phyloP scores from a whole-genome alignment of 2,329 filamentous ascomycete species.

The Bipolaris bicolor region DNA sequence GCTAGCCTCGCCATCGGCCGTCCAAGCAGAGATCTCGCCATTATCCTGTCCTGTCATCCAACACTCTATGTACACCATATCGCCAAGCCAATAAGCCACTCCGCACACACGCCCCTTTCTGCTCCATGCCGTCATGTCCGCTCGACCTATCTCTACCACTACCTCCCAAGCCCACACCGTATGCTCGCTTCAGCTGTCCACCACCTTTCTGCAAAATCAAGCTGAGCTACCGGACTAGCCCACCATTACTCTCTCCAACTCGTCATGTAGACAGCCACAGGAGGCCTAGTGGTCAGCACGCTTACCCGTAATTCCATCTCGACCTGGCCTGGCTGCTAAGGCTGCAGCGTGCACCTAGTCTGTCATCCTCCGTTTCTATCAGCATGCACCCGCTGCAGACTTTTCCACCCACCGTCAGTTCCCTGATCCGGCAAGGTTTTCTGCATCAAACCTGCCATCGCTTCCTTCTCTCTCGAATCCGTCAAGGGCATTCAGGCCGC shows the following conservation, averaged over 20 bases:
- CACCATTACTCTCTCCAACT: not conserved
- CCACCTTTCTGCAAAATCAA: conserved; percentile 1
- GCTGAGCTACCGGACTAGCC: not conserved
- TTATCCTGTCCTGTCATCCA: conserved; percentile 1
- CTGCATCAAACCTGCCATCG: conserved; percentile 1
- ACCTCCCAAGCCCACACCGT: not conserved
- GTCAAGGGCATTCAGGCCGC: conserved; percentile 1
- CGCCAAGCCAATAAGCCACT: conserved; percentile 31
- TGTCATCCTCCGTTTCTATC: not conserved
- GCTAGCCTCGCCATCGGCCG: conserved; percentile 1
- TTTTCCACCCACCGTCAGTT: not conserved
- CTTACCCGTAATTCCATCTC: not conserved
- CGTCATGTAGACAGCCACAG: not conserved
- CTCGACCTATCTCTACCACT: conserved; percentile 9
- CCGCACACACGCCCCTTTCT: conserved; percentile 18
- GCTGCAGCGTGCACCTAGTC: no score
- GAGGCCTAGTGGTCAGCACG: not conserved
- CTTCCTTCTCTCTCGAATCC: not conserved
- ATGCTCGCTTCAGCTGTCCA: conserved; percentile 1
- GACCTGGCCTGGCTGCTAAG: not conserved
- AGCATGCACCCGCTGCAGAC: not conserved
- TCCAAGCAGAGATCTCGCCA: conserved; percentile 1
- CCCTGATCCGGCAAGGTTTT: not conserved
- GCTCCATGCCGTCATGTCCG: conserved; percentile 5
- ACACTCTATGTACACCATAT: conserved; percentile 6